These are phyloP conservation scores for Cokeromyces recurvatus DNA, from an alignment of 371 early-diverging fungal genomes.

Conservation along the genomic window DNA sequence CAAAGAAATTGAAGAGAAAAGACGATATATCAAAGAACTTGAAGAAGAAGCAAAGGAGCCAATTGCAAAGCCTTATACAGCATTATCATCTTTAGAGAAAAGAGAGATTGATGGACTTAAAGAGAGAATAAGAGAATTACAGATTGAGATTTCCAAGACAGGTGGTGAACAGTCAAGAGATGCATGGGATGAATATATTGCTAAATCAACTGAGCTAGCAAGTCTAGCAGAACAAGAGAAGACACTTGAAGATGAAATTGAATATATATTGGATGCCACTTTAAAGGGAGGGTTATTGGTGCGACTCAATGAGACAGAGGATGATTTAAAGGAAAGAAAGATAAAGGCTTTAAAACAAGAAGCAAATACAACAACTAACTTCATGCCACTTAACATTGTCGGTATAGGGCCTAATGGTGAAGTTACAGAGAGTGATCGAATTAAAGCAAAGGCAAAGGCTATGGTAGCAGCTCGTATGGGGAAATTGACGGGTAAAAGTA, in stretches of 20 bases:
- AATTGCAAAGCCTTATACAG: constrained; percentile 22
- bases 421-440: constrained; percentile 55
- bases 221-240: constrained; percentile 50
- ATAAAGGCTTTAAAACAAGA: constrained; percentile 36
- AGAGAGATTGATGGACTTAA: constrained; percentile 37
- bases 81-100: constrained; percentile 25
- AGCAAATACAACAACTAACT: constrained; percentile 6
- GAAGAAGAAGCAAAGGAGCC: constrained; percentile 23
- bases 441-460: constrained; percentile 58
- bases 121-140: constrained; percentile 40
- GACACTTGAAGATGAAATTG: constrained; percentile 46
- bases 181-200: constrained; percentile 35
- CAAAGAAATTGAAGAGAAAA: constrained; percentile 53
- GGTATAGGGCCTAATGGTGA: constrained; percentile 60
- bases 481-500: constrained; percentile 38
- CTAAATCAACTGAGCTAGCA: constrained; percentile 41
- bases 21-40: constrained; percentile 25
- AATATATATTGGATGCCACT: constrained; percentile 35
- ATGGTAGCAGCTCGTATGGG: constrained; percentile 61
- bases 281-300: constrained; percentile 37
- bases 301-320: constrained; percentile 50
- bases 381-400: constrained; percentile 28
- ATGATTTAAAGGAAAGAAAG: constrained; percentile 49
- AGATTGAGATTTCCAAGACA: constrained; percentile 30
- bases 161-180: constrained; percentile 21